phyloP scores from a whole-genome alignment of 345 rosid genomes.

The Moringa oleifera region DNA sequence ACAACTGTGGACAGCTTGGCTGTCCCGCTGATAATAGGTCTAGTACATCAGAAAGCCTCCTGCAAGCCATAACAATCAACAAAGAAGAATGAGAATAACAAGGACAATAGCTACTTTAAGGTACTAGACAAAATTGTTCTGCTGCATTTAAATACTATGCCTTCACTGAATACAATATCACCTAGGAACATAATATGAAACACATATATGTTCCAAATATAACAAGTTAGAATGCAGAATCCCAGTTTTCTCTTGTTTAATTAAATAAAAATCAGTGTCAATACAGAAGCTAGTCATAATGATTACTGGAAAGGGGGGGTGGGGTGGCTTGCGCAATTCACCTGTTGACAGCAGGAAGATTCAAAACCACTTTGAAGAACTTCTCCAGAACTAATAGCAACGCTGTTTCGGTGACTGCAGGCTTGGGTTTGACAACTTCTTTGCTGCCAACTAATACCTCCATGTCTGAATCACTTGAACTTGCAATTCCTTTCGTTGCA shows the following conservation, averaged over 20 bases:
- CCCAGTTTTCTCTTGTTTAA: too few relatives aligned
- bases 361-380: constrained; percentile 67
- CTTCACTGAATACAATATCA: not conserved
- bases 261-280: too few relatives aligned
- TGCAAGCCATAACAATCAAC: constrained; percentile 24
- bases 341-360: constrained; percentile 86
- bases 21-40: constrained; percentile 62
- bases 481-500: constrained; percentile 58
- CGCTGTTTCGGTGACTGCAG: constrained; percentile 75
- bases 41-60: constrained; percentile 76
- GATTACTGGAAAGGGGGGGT: too few relatives aligned
- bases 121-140: not conserved
- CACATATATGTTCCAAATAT: too few relatives aligned
- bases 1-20: constrained; percentile 90
- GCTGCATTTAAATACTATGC: not conserved
- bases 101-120: not conserved
- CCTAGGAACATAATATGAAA: too few relatives aligned
- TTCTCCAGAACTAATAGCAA: constrained; percentile 74
- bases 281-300: too few relatives aligned
- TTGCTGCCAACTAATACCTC: constrained; percentile 20
- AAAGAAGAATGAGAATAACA: not conserved
- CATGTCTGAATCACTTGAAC: constrained; percentile 25
- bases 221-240: too few relatives aligned
- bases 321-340: constrained; percentile 13
- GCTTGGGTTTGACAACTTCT: constrained; percentile 45